Conservation (phyloP, 306 rosid genomes). For the Macrotyloma uniflorum region DNA sequence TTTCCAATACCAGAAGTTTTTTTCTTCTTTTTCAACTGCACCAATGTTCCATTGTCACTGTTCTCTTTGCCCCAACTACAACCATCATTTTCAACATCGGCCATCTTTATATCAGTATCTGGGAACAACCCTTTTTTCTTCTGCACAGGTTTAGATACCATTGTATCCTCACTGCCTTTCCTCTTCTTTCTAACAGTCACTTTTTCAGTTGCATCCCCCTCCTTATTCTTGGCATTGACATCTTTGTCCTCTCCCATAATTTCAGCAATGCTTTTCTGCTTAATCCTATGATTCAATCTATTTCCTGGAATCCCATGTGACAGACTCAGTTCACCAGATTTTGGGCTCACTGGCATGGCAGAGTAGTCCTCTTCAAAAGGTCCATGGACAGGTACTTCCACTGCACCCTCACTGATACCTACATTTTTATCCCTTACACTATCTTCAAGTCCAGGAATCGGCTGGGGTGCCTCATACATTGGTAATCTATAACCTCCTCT, state of each 20-base stretch:
- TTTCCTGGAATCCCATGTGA: slow-evolving; percentile 40
- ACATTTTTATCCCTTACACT: slow-evolving; percentile 29
- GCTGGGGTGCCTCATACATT: slow-evolving; percentile 46
- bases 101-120: slow-evolving; percentile 9
- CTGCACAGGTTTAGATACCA: slow-evolving; percentile 32
- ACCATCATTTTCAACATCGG: slow-evolving; percentile 37
- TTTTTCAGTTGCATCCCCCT: slow-evolving; percentile 31
- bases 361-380: slow-evolving; percentile 60
- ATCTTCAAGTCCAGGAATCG: slow-evolving; percentile 71
- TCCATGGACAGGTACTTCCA: slow-evolving; percentile 58
- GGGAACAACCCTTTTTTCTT: slow-evolving; percentile 37
- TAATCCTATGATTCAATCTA: slow-evolving; percentile 56
- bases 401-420: slow-evolving; percentile 23
- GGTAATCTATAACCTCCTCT: slow-evolving; percentile 66
- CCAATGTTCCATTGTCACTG: slow-evolving; percentile 23
- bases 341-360: slow-evolving; percentile 45
- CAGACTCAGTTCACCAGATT: slow-evolving; percentile 35
- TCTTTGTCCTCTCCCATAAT: slow-evolving; percentile 49
- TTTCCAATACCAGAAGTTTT: slow-evolving; percentile 7
- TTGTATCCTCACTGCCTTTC: slow-evolving; percentile 45
- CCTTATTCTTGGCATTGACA: slow-evolving; percentile 37
- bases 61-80: slow-evolving; percentile 37
- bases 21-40: slow-evolving; percentile 47
- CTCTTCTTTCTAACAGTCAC: slow-evolving; percentile 42
- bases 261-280: slow-evolving; percentile 77